Base-by-base conservation (phyloP, 2,329 filamentous ascomycete genomes). In the Fusarium lateritium region DNA sequence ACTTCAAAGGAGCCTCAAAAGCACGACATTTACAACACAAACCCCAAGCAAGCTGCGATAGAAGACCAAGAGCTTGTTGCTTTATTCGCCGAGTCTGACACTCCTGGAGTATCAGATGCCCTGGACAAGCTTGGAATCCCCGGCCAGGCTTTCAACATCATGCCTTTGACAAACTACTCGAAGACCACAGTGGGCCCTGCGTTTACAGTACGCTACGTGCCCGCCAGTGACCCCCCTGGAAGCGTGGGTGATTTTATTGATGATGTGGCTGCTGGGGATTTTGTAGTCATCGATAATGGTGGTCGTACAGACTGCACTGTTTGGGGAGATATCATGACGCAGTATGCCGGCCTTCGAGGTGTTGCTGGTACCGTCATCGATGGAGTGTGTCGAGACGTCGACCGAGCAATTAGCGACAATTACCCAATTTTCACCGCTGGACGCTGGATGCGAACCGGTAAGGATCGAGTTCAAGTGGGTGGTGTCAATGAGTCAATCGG, bases 291-390 rank as follows among this genome's bases (percentile, higher is more conserved):
- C 33, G 76, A 78, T 46, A 79, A 79, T 13, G 67, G 72, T 5
- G 75, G 76, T 15, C 76, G 77, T 34, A 78, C 69, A 1, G 76
- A 79, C 33, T 79, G 77, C 17, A 79, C 77, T 3, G 75, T 79
- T 6, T 79, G 77, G 77, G 77, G 77, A 2, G 77, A 79, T 54
- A 79, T 78, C 2, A 78, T 79, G 76, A 79, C 77, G 0, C 76
- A 79, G 55, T 79, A 78, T 19, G 75, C 77, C 4, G 74, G 76
- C 5, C 33, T 77, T 3, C 70, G 70, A 11, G 55, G 28, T 2
- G 15, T 57, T 22, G 55, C 55, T 1, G 55, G 55, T 5, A 57
- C 55, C 13, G 55, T 57, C 3, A 57, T 57, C 6, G 47, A 57
- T 6, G 55, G 55, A 21, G 46, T 53, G 1, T 57, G 55, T n/a